Conservation (phyloP, 2,329 filamentous ascomycete species). For the Diaporthe sp. region DNA sequence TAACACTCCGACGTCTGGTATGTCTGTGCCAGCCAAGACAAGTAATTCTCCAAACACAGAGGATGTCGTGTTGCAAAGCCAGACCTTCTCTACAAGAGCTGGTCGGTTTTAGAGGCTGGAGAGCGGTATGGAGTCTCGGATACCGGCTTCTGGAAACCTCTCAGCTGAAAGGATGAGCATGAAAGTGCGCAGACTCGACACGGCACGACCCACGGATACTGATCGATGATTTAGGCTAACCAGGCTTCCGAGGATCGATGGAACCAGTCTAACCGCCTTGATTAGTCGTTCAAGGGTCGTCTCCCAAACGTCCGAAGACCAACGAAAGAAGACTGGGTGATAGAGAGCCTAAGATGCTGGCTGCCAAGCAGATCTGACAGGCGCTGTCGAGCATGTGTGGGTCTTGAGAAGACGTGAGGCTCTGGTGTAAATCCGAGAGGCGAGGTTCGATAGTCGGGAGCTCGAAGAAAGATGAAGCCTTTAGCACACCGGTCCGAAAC, state of each 20-base stretch:
- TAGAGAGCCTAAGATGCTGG: background rate
- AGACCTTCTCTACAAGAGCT: background rate
- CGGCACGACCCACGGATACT: background rate
- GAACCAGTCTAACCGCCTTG: background rate
- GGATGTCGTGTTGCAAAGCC: background rate
- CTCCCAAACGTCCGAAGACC: background rate
- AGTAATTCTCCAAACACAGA: background rate
- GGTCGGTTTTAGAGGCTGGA: background rate
- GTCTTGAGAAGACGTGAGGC: background rate
- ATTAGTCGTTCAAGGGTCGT: background rate
- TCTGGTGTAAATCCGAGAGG: background rate
- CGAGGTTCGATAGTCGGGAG: background rate
- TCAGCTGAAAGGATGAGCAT: background rate
- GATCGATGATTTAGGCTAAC: background rate
- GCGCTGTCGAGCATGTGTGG: background rate
- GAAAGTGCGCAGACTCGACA: slow-evolving; percentile 13
- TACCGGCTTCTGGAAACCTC: too few relatives aligned
- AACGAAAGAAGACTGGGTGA: background rate
- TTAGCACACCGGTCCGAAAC: slow-evolving; percentile 19
- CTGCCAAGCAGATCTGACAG: background rate
- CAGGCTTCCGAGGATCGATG: background rate
- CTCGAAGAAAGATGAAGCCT: background rate
- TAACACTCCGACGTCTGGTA: background rate
- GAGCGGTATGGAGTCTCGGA: background rate
- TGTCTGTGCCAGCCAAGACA: slow-evolving; percentile 35